phyloP scores from a whole-genome alignment of 106 monocot species.

The Dioscorea alata region DNA sequence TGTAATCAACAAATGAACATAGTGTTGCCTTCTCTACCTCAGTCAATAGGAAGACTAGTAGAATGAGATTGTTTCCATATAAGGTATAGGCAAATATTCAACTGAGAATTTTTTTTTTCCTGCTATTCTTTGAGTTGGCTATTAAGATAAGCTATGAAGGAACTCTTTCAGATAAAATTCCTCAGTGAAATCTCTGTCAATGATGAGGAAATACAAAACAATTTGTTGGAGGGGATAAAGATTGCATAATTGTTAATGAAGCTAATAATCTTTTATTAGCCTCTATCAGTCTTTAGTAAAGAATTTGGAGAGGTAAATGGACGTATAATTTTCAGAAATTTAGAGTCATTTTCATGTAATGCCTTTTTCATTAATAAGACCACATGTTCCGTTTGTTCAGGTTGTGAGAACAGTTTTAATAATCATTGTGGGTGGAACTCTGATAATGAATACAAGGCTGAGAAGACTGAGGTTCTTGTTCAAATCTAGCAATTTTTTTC shows the following conservation, averaged over 20 bases:
- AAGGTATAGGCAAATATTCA: neutral
- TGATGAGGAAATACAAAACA: neutral
- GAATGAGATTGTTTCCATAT: neutral
- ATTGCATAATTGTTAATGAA: neutral
- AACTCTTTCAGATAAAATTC: no score
- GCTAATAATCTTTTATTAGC: neutral
- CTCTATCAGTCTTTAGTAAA: neutral
- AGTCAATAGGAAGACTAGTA: neutral
- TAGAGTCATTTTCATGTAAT: neutral
- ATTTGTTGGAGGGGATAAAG: neutral
- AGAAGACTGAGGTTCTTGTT: neutral
- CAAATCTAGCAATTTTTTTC: neutral
- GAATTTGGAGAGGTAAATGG: neutral
- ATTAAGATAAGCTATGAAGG: no score
- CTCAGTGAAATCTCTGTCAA: neutral
- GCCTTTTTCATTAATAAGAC: neutral
- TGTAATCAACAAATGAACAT: no score
- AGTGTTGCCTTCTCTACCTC: no score
- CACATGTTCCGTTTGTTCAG: neutral
- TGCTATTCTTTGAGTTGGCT: no score
- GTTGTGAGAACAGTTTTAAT: conserved; percentile 19
- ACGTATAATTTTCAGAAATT: no score
- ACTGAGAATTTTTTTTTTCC: no score
- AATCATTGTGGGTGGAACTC: conserved; percentile 30
- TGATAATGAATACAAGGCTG: conserved; percentile 20